Base-by-base conservation (phyloP, 345 rosid species). In the Punica granatum region DNA sequence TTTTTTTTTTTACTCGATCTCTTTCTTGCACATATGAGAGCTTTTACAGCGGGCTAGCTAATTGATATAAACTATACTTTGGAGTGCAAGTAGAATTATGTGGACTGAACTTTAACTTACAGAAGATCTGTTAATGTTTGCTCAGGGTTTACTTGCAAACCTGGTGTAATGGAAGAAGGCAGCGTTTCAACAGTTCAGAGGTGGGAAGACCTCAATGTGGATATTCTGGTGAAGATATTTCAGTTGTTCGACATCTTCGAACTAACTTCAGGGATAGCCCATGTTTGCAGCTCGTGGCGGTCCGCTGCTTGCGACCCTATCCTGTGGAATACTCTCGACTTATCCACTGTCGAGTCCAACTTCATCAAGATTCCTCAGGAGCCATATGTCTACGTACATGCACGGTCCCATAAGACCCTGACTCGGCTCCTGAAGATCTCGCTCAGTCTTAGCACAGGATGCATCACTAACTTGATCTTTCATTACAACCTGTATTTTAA, bases 151-250 rank as follows among this genome's bases (percentile, higher is more conserved):
- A n/a, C 15, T 69, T 32, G 65, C 28, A 60, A 43, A 15, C 8
- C 54, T 1, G 23, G 1, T 35, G 25, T 36, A 69, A 84, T 78
- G 86, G 91, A 84, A 75, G 98, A 86, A 66, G 71, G n/a, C n/a
- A n/a, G 73, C 51, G 77, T 53, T 5, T 8, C 61, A 37, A 67
- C 65, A 19, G 48, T 43, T 35, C 80, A 85, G 79, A 86, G 85
- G 81, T 90, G 97, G 98, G 97, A 90, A 79, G 90, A 92, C 67
- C 32, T 90, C 76, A 85, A 89, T 70, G 81, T 69, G 31, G 96
- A 92, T 75, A 74, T 81, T 0, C 81, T 92, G 80, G 92, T 87
- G 70, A 81, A 72, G 74, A 87, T 90, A 41, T 85, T 90, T 69
- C 82, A 75, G 81, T 80, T 77, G 26, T 83, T 88, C 8, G 75